phyloP scores from a whole-genome alignment of 2,329 filamentous ascomycete species.

The Phoma sp. region DNA sequence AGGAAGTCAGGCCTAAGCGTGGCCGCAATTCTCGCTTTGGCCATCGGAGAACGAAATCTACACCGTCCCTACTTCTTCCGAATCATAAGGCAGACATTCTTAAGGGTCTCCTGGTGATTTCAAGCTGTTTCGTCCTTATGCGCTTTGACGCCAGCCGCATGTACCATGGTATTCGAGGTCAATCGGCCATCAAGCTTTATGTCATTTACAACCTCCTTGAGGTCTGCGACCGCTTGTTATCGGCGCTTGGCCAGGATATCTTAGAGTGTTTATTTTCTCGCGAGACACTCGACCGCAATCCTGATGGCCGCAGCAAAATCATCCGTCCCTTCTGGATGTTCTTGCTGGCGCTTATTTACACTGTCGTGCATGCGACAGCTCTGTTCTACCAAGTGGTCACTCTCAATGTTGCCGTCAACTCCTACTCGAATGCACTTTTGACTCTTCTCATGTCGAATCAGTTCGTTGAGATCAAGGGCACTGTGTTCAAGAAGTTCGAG shows the following conservation, averaged over 20 bases:
- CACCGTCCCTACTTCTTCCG: constrained; percentile 81
- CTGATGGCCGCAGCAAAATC: constrained; percentile 88
- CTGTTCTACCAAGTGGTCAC: constrained; percentile 98
- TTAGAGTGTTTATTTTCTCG: constrained; percentile 93
- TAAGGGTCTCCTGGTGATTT: constrained; percentile 85
- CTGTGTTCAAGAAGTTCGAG: constrained; percentile 98
- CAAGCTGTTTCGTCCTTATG: constrained; percentile 84
- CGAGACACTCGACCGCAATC: constrained; percentile 87
- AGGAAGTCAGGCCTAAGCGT: constrained; percentile 36
- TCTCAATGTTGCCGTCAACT: constrained; percentile 96
- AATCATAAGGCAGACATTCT: constrained; percentile 95
- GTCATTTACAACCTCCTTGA: constrained; percentile 99
- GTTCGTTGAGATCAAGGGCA: constrained; percentile 98
- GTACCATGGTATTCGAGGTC: constrained; percentile 96
- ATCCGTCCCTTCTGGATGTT: constrained; percentile 92
- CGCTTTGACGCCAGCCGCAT: constrained; percentile 93
- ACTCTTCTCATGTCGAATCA: constrained; percentile 95
- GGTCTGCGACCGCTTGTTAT: constrained; percentile 86
- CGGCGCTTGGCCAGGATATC: constrained; percentile 92
- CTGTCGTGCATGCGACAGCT: constrained; percentile 82
- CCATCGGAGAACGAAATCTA: constrained; percentile 80
- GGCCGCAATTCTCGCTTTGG: constrained; percentile 46
- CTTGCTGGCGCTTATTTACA: constrained; percentile 82
- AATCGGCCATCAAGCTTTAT: constrained; percentile 97
- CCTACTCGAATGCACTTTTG: constrained; percentile 93